Evolutionary conservation across 306 rosid species (phyloP).

Genomic region (Prinsepia uniflora): DNA sequence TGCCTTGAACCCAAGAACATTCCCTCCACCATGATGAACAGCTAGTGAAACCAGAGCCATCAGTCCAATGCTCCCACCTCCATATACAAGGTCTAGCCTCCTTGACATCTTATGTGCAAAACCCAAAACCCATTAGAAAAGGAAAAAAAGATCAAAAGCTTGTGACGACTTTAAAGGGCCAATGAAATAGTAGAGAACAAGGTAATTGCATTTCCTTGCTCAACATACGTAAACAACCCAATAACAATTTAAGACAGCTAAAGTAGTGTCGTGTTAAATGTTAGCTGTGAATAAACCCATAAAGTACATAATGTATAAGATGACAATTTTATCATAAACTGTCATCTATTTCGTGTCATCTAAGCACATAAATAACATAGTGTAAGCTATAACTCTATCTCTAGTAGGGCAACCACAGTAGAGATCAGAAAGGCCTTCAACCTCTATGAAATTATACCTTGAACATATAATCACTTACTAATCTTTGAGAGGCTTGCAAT

Average conservation of each 20-base stretch:
- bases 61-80: slow-evolving; percentile 63
- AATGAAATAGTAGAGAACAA: not conserved
- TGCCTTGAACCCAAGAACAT: slow-evolving; percentile 46
- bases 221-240: too few relatives aligned
- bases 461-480: not conserved
- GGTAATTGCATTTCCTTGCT: too few relatives aligned
- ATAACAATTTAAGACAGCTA: too few relatives aligned
- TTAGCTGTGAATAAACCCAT: too few relatives aligned
- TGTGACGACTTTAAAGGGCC: not conserved
- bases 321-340: too few relatives aligned
- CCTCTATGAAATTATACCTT: not conserved
- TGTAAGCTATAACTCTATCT: too few relatives aligned
- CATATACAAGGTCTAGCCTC: slow-evolving; percentile 50
- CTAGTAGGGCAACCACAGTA: not conserved
- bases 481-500: not conserved
- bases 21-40: slow-evolving; percentile 57
- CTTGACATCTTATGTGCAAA: slow-evolving; percentile 39
- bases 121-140: not conserved
- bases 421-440: slow-evolving; percentile 1
- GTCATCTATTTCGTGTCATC: too few relatives aligned
- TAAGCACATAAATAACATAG: too few relatives aligned
- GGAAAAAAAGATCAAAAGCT: not conserved
- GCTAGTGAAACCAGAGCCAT: slow-evolving; percentile 60
- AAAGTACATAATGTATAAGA: too few relatives aligned
- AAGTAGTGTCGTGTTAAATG: too few relatives aligned